These are phyloP conservation scores for Candida broadrunensis DNA, from an alignment of 805 yeast genomes.

Conservation along the genomic window DNA sequence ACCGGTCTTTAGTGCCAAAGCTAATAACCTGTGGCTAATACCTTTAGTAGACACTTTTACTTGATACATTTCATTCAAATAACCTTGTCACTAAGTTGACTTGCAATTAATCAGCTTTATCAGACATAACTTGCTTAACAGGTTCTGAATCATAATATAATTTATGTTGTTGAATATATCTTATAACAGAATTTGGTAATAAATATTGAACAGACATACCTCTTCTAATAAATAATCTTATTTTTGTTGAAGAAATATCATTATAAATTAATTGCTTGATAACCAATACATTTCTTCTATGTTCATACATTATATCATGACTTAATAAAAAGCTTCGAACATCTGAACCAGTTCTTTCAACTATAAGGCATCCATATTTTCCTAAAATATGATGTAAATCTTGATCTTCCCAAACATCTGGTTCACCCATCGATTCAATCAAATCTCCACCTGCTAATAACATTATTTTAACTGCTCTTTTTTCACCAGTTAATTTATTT, in stretches of 20 bases:
- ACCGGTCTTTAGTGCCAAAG: too few species aligned
- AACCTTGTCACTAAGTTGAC: too few species aligned
- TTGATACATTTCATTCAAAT: too few species aligned
- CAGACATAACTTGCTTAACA: constrained; percentile 74
- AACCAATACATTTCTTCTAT: constrained; percentile 86
- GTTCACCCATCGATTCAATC: constrained; percentile 99
- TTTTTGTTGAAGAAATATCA: constrained; percentile 94
- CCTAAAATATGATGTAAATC: constrained; percentile 95
- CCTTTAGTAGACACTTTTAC: too few species aligned
- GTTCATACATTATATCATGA: constrained; percentile 97
- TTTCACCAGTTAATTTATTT: constrained; percentile 49
- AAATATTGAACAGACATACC: constrained; percentile 96
- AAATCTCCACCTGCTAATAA: constrained; percentile 96
- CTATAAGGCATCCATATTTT: constrained; percentile 92
- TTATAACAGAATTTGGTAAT: constrained; percentile 88
- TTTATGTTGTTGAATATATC: constrained; percentile 91
- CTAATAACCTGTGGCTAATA: too few species aligned
- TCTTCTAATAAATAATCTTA: constrained; percentile 84
- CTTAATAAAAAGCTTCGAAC: constrained; percentile 87
- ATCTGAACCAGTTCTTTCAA: constrained; percentile 95
- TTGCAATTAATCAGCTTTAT: constrained; percentile 25
- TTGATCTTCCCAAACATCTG: constrained; percentile 97
- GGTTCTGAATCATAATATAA: constrained; percentile 90
- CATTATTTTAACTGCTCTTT: constrained; percentile 90
- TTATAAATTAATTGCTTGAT: constrained; percentile 95